Conservation (phyloP, 495 filamentous ascomycete species). For the Podospora bellae-mahoneyi region DNA sequence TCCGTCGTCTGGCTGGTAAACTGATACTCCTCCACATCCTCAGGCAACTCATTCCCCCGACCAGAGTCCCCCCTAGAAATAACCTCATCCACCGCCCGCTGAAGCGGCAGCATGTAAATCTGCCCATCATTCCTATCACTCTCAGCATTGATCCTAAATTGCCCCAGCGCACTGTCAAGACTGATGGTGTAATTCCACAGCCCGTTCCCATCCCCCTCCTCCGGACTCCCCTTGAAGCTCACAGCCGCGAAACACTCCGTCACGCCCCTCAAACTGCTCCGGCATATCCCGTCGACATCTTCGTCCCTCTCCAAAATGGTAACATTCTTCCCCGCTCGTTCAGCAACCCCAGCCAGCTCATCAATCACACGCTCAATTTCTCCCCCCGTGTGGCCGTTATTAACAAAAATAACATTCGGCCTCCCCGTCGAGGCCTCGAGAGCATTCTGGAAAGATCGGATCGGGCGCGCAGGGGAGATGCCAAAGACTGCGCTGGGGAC, state of each 20-base stretch:
- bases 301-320: slow-evolving; percentile 48
- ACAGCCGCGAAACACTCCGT: slow-evolving; percentile 72
- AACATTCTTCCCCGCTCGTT: slow-evolving; percentile 53
- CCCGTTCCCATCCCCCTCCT: slow-evolving; percentile 55
- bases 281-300: slow-evolving; percentile 59
- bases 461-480: slow-evolving; percentile 52
- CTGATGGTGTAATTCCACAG: slow-evolving; percentile 85
- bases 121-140: slow-evolving; percentile 62
- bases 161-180: slow-evolving; percentile 61
- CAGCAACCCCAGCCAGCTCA: slow-evolving; percentile 49
- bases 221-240: slow-evolving; percentile 68
- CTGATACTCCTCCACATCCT: slow-evolving; percentile 59
- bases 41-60: slow-evolving; percentile 35
- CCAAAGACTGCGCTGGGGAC: slow-evolving; percentile 64
- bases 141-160: slow-evolving; percentile 55
- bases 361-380: slow-evolving; percentile 70
- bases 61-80: slow-evolving; percentile 47
- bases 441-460: slow-evolving; percentile 60
- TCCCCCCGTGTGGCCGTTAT: slow-evolving; percentile 66
- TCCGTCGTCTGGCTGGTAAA: slow-evolving; percentile 66
- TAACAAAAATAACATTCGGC: slow-evolving; percentile 72
- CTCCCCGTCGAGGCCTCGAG: slow-evolving; percentile 50
- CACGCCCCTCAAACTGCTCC: slow-evolving; percentile 64
- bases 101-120: slow-evolving; percentile 72
- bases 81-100: slow-evolving; percentile 69